These are phyloP conservation scores for Penicillium sp. DNA, from an alignment of 2,329 filamentous ascomycete species.

Conservation along the genomic window DNA sequence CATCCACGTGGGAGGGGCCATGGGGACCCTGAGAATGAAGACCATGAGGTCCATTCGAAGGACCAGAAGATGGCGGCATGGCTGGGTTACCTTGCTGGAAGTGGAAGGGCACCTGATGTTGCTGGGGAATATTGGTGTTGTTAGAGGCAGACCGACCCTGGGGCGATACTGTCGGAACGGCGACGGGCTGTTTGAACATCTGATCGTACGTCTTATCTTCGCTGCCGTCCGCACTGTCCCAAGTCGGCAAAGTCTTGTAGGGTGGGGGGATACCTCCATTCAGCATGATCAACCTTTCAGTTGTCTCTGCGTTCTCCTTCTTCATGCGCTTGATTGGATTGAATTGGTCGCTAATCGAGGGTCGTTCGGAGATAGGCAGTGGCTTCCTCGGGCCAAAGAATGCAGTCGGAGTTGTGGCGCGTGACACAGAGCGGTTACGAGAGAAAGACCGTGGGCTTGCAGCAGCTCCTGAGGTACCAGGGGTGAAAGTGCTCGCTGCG, in stretches of 20 bases:
- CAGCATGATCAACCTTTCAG: conserved; percentile 62
- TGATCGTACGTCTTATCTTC: conserved; percentile 75
- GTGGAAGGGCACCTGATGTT: conserved; percentile 79
- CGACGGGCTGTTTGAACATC: conserved; percentile 69
- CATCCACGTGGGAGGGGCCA: conserved; percentile 66
- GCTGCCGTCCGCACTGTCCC: conserved; percentile 69
- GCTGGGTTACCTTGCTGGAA: conserved; percentile 71
- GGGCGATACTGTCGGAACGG: conserved; percentile 62
- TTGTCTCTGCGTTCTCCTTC: conserved; percentile 57
- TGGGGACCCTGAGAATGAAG: conserved; percentile 74
- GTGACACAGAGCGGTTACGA: conserved; percentile 49
- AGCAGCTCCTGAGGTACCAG: conserved; percentile 60
- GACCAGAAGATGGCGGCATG: conserved; percentile 65
- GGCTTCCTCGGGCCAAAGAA: conserved; percentile 72
- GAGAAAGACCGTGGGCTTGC: conserved; percentile 66
- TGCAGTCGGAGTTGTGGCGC: conserved; percentile 48
- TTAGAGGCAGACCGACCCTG: conserved; percentile 60
- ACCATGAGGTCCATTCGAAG: conserved; percentile 65
- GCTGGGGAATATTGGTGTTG: conserved; percentile 70
- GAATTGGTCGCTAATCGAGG: conserved; percentile 55
- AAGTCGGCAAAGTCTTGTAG: conserved; percentile 80
- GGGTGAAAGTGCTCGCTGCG: conserved; percentile 77
- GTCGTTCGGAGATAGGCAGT: conserved; percentile 56
- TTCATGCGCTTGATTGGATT: conserved; percentile 68
- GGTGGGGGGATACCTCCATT: conserved; percentile 82